Evolutionary conservation across 1,139 yeast species (phyloP).

Genomic region (Taphrina pruni): DNA sequence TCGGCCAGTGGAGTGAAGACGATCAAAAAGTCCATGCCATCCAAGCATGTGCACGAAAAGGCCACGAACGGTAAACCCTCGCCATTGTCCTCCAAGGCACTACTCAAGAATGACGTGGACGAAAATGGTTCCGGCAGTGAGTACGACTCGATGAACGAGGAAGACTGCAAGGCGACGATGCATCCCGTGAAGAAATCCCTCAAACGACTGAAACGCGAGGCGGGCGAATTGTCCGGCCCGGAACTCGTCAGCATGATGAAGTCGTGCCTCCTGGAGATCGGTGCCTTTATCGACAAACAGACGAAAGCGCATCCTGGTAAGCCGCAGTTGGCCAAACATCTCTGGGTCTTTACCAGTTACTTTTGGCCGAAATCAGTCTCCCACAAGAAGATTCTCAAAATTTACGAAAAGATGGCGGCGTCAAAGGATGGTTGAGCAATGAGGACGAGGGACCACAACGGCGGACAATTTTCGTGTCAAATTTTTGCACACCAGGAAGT

Average conservation of each 20-base stretch:
- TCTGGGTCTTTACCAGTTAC: conserved; percentile 83
- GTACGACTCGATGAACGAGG: conserved; percentile 83
- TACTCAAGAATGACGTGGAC: conserved; percentile 5
- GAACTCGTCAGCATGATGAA: conserved; percentile 83
- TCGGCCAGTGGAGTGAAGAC: background rate
- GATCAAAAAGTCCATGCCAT: conserved; percentile 11
- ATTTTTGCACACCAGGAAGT: too few species aligned
- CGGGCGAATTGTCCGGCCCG: conserved; percentile 79
- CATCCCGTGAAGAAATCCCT: conserved; percentile 78
- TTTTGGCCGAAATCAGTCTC: conserved; percentile 91
- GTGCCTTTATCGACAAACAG: conserved; percentile 65
- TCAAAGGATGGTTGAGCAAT: conserved; percentile 8
- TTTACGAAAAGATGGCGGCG: conserved; percentile 59
- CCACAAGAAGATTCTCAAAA: conserved; percentile 75
- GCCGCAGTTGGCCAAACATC: conserved; percentile 63
- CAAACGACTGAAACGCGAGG: conserved; percentile 69
- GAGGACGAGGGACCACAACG: background rate
- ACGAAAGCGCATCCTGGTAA: conserved; percentile 50
- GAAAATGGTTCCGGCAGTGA: conserved; percentile 53
- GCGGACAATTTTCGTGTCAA: too few species aligned
- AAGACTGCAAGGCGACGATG: conserved; percentile 66
- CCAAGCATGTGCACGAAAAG: conserved; percentile 5
- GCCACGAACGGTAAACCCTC: conserved; percentile 42
- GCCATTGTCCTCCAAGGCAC: conserved; percentile 2
- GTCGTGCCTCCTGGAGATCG: conserved; percentile 76